Evolutionary conservation across 1,284 basidiomycete genomes (phyloP).

Genomic region (Bjerkandera adusta): DNA sequence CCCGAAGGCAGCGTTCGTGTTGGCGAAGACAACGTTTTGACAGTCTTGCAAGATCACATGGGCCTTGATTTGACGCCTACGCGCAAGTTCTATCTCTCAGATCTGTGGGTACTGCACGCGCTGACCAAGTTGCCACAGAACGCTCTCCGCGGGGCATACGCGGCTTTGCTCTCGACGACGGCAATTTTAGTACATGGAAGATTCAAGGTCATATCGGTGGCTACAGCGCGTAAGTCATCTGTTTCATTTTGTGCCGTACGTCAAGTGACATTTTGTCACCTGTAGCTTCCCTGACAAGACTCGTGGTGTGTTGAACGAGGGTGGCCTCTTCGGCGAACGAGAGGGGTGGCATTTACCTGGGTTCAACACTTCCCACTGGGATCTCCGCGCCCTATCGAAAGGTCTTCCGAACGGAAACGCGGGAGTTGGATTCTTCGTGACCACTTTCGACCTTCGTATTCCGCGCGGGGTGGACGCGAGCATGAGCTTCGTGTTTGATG

Average conservation of each 20-base stretch:
- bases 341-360: slow-evolving; percentile 81
- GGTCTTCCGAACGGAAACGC: slow-evolving; percentile 55
- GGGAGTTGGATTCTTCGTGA: slow-evolving; percentile 79
- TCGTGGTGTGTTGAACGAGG: slow-evolving; percentile 74
- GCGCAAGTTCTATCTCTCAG: no score
- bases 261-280: no score
- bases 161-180: slow-evolving; percentile 64
- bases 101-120: no score
- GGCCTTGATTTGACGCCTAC: slow-evolving; percentile 16
- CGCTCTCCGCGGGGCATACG: slow-evolving; percentile 78
- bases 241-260: background rate
- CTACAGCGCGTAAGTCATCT: slow-evolving; percentile 52
- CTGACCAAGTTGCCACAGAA: slow-evolving; percentile 18
- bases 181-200: slow-evolving; percentile 67
- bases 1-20: slow-evolving; percentile 33
- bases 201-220: slow-evolving; percentile 82
- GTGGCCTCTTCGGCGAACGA: slow-evolving; percentile 77
- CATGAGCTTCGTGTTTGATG: slow-evolving; percentile 64
- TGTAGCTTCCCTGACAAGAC: slow-evolving; percentile 64
- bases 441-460: slow-evolving; percentile 62
- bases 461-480: slow-evolving; percentile 59
- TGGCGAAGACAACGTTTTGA: slow-evolving; percentile 44
- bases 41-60: slow-evolving; percentile 51
- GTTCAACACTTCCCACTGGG: slow-evolving; percentile 64
- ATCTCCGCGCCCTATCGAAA: slow-evolving; percentile 44